Evolutionary conservation across 495 filamentous ascomycete species (phyloP), one percentile per base, ranked within the genome.

Genomic region (Acidomyces sp.): DNA sequence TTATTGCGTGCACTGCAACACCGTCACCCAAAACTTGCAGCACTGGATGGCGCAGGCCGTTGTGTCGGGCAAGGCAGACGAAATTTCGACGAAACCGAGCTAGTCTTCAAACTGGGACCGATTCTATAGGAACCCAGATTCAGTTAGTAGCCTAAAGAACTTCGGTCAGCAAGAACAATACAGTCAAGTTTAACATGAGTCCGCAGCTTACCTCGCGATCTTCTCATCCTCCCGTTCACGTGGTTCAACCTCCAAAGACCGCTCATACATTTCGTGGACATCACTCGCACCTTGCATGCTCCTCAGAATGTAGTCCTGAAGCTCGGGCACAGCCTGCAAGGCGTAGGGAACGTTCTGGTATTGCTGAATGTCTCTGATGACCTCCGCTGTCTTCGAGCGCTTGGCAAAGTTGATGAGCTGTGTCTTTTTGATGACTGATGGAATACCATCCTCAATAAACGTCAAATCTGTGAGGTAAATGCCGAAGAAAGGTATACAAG

Each of bases 401-500:
- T 97, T 96, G 55, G 83, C 85, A 60, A 96, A 97, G 65, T 97
- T 96, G 65, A 96, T 97, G 54, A 93, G 67, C 54, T 90, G 80
- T 15, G 86, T 87, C 55, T 87, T 88, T 59, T 93, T 95, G 59
- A 87, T 81, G 49, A 93, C 74, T 16, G 85, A 92, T 12, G 88
- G 85, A 49, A 96, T 97, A 51, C 90, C 90, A 54, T 97, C 90
- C 61, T 96, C 90, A 51, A 97, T 96, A 61, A 97, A 97, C 21
- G 90, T 96, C 34, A 97, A 71, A 63, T 97, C 90, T 41, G 92
- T 97, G 34, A 97, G 70, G 59, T 96, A 97, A 33, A 96, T 78
- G 92, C 90, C 90, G 53, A 97, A 93, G 64, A 97, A 97, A 20
- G 90, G 90, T 59, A 96, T 94, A 62, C 90, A 97, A 24, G 90